Base-by-base conservation (phyloP, 1,284 basidiomycete species). In the Ustilago tritici region DNA sequence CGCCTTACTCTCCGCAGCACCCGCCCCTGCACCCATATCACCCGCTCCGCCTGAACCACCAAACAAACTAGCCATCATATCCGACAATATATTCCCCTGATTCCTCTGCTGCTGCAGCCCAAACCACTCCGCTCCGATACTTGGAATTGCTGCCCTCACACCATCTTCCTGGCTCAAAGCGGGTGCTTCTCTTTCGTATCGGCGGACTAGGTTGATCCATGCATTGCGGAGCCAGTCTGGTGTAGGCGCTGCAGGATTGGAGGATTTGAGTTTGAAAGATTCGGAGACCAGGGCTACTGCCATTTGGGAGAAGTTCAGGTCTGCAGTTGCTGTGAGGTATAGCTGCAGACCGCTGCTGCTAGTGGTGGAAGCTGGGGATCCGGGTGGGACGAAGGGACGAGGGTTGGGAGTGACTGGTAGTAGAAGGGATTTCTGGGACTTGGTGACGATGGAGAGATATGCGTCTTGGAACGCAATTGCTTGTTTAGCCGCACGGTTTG, bases 281-380 rank as follows among this genome's bases (percentile, higher is more conserved):
- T 81, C 79, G 12, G 65, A 61, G 3, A 73, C 76, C 17, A 84
- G 81, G 0, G 79, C 80, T 0, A 83, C 70, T 17, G 78, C 79
- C 65, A 83, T 81, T 57, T 85, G 84, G 15, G 61, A 62, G 56
- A 85, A 84, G 76, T 85, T 85, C 36, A 85, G 71, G 19, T 82
- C 80, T 3, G 83, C 68, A 50, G 75, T 84, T 11, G 76, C 82
- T 9, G 83, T 83, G n/a, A 83, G 61, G 67, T 76, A 83, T 32
- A 85, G 78, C 41, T 75, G 64, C 49, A 60, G n/a, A 23, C 12
- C 35, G 38, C 34, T 28, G 34, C 17, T 17, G n/a, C 31, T 40
- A 15, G 74, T 41, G 23, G 72, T 35, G 17, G 71, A 35, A 7
- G 72, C 35, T 6, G 79, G 43, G 11, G 57, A 57, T 4, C 74